Evolutionary conservation across 2,329 filamentous ascomycete genomes (phyloP).

Genomic region (Aureobasidium musti): DNA sequence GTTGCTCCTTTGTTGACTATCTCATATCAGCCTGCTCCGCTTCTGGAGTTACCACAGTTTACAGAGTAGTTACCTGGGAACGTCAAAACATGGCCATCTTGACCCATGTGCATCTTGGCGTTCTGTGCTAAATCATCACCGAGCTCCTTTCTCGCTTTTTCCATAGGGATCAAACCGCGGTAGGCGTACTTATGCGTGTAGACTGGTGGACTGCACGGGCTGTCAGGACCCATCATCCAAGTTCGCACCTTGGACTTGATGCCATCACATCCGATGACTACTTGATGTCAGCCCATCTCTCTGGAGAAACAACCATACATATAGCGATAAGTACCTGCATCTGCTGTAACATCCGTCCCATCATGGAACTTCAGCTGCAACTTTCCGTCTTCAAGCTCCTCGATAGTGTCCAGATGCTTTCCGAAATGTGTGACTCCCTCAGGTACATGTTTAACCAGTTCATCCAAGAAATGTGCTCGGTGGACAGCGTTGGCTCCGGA

Average conservation of each 20-base stretch:
- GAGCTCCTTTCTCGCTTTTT: conserved; percentile 52
- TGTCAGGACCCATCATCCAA: conserved; percentile 50
- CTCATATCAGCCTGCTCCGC: too few species aligned
- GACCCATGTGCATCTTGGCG: conserved; percentile 43
- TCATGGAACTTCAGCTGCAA: conserved; percentile 43
- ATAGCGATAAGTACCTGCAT: conserved; percentile 33
- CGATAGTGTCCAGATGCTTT: conserved; percentile 37
- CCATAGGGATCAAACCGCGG: conserved; percentile 63
- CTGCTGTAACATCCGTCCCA: conserved; percentile 36
- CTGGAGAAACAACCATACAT: background rate
- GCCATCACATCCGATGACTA: conserved; percentile 64
- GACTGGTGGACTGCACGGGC: conserved; percentile 49
- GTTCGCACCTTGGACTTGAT: conserved; percentile 60
- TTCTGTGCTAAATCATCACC: conserved; percentile 54
- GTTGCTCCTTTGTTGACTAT: conserved; percentile 36
- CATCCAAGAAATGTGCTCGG: conserved; percentile 48
- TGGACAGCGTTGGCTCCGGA: conserved; percentile 39
- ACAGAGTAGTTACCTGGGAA: conserved; percentile 48
- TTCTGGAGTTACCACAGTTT: too few species aligned
- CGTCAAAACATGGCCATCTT: conserved; percentile 58
- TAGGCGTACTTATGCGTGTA: conserved; percentile 65
- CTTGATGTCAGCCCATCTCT: conserved; percentile 31
- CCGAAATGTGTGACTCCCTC: conserved; percentile 40
- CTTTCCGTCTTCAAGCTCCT: conserved; percentile 35
- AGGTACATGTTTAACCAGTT: conserved; percentile 48